Evolutionary conservation across 2,329 filamentous ascomycete genomes (phyloP).

Genomic region (Ilyonectria robusta): DNA sequence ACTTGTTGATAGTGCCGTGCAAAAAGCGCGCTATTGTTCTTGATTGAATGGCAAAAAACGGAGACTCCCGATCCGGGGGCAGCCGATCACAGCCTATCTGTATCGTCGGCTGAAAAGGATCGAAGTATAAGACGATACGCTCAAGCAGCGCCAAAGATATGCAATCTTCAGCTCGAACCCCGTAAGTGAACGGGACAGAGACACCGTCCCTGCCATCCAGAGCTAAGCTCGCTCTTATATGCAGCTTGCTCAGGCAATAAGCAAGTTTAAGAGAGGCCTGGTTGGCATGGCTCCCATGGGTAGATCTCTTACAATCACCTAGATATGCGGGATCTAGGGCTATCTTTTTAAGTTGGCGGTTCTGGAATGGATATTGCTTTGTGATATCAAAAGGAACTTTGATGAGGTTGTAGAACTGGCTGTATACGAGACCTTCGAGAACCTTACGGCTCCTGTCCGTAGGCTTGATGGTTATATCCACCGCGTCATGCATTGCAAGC

Average conservation of each 20-base stretch:
- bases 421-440: constrained; percentile 1
- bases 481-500: neutral
- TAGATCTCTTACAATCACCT: neutral
- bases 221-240: neutral
- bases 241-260: neutral
- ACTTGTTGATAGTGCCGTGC: neutral
- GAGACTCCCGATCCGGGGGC: neutral
- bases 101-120: neutral
- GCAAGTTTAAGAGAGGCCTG: neutral
- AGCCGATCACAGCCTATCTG: neutral
- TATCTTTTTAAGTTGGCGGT: neutral
- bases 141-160: neutral
- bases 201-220: neutral
- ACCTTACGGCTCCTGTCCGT: neutral
- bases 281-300: neutral
- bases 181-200: neutral
- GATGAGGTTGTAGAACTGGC: too few relatives aligned
- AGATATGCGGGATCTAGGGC: neutral
- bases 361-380: constrained; percentile 4
- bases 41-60: neutral
- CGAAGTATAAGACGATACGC: neutral
- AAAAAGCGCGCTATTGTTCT: constrained; percentile 8
- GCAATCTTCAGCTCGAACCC: constrained; percentile 3
- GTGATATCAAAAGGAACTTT: constrained; percentile 1
- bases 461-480: constrained; percentile 6